Evolutionary conservation across 2,329 filamentous ascomycete genomes (phyloP).

Genomic region (Colletotrichum cuscutae): DNA sequence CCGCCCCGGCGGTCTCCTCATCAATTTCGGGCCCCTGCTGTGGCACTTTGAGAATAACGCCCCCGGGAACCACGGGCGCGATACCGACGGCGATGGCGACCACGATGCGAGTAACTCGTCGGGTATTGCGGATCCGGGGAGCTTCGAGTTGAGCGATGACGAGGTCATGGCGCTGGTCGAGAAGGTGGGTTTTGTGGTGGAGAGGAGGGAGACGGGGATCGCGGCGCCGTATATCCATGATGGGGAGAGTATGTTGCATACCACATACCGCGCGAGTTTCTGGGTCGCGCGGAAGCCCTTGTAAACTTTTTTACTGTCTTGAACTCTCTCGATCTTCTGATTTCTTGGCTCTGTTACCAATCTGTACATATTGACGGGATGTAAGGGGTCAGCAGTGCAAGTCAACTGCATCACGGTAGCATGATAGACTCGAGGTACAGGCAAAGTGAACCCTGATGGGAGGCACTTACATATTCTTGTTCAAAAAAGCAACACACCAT

Average conservation of each 20-base stretch:
- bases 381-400: neutral
- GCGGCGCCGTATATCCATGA: conserved; percentile 90
- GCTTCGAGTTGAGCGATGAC: conserved; percentile 88
- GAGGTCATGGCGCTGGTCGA: conserved; percentile 84
- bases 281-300: conserved; percentile 85
- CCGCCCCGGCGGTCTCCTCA: conserved; percentile 79
- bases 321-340: too few relatives aligned
- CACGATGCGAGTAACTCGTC: conserved; percentile 60
- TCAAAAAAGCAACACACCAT: neutral
- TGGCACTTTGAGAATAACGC: conserved; percentile 93
- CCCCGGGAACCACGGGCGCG: conserved; percentile 65
- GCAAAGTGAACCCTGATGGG: neutral
- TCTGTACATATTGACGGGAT: neutral
- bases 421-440: neutral
- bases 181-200: conserved; percentile 80
- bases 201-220: conserved; percentile 68
- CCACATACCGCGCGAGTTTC: conserved; percentile 80
- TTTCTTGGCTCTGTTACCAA: neutral
- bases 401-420: neutral
- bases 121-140: conserved; percentile 89
- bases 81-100: conserved; percentile 61
- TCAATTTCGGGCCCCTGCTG: conserved; percentile 90
- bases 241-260: conserved; percentile 84
- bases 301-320: neutral
- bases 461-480: neutral